Base-by-base conservation (phyloP, 768 basidiomycete species). In the Lepiota subincarnata region DNA sequence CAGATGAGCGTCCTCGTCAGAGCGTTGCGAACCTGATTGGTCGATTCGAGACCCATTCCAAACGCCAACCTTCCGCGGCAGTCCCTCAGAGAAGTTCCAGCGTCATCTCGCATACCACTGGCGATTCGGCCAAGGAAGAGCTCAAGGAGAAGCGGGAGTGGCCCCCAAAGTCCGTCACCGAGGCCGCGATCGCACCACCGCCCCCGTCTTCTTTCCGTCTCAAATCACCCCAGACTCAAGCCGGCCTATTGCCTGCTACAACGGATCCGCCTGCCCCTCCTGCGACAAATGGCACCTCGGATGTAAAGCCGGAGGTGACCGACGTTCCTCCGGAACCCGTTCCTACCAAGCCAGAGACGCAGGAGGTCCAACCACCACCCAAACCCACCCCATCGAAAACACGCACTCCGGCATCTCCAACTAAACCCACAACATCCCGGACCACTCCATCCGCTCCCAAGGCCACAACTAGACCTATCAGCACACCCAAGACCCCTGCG, bases 21-120 rank as follows among this genome's bases (percentile, higher is more conserved):
- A 89, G 86, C 62, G 91, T 93, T 44, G 91, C 91, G 58, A 93
- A 92, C 66, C 85, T 93, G 71, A 93, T 93, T 63, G 91, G 91
- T 48, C 81, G 87, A 55, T 93, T 93, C 60, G 91, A 93, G 68
- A 87, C 81, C 61, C 85, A 89, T 70, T 83, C 77, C 52, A 92
- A 89, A 66, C 81, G 82, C 46, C 60, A 71, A 8, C 64, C 76
- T 24, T 61, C 59, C 14, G 64, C 77, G 46, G 60, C 60, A 44
- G 63, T 60, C 56, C 69, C 77, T 26, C 74, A 81, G 13, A 79
- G 87, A 55, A 84, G 83, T 59, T 75, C 80, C n/a, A 89, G 84
- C 59, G 85, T 82, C 55, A 69, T 77, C 16, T 86, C 86, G 24
- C 81, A 89, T 59, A 72, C 71, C 50, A 77, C 81, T 6, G 79